Base-by-base conservation (phyloP, 78 protist species). In the Dictyostelium brefeldianum region DNA sequence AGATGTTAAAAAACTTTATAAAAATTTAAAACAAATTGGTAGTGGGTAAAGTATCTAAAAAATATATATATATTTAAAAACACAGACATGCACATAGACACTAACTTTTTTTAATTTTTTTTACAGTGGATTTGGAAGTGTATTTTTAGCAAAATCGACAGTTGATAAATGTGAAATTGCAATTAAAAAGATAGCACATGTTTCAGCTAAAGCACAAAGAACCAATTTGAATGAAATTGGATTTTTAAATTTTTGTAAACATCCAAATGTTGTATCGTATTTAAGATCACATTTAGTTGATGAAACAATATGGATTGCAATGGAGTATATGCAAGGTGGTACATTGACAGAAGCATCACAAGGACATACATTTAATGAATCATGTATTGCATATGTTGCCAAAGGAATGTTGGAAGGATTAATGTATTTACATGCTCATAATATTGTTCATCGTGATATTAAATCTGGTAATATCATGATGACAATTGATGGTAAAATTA, bases 301-400 rank as follows among this genome's bases (percentile, higher is more conserved):
- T 71, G 92, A 81, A 22, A 81, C 78, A 7, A 85, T 93, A 18
- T 93, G 96, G 96, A 84, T 93, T 29, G 82, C 91, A 5, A 93
- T 85, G 91, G 96, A 93, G 9, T 81, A 85, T 25, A 93, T 93
- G 96, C 92, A 93, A 47, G 96, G 96, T 71, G 96, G 96, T 12
- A 93, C 96, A 22, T 73, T 93, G 3, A 80, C 92, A 1, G 91
- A 93, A 0, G 96, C 96, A n/a, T 48, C 79, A 18, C 65, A 69
- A 20, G 83, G 83, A 36, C 90, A 93, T 51, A 69, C 85, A 0
- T 93, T 93, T 14, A 87, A 85, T 31, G 96, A 93, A 54, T 57
- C 83, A 25, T 83, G 91, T 43, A 87, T 93, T 18, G 91, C 94
- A 1, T 93, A 84, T 50, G 96, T 93, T 17, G 96, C 92, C 3